Percentiles rank a stretch among this genome's conserved stretches.
phyloP scores from a whole-genome alignment of 192 early-diverging fungal species.

The Linderina pennispora region DNA sequence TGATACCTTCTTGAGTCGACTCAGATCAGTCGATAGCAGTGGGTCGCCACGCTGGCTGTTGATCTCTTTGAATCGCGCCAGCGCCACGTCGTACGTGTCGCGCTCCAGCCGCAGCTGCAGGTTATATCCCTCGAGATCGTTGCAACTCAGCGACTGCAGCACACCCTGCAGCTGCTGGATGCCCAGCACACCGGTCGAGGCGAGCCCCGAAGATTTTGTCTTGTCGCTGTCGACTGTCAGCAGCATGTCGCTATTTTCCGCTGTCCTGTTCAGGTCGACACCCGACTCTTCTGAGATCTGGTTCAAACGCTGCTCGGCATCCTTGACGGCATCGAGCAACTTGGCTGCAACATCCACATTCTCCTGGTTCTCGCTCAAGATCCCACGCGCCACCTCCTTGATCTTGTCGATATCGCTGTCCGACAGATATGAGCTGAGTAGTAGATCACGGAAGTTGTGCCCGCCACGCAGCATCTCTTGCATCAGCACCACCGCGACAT shows the following conservation, averaged over 20 bases:
- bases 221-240: too few species aligned
- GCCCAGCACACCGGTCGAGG: constrained; percentile 59
- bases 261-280: neutral
- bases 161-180: constrained; percentile 68
- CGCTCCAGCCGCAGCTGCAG: constrained; percentile 79
- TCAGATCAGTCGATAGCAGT: constrained; percentile 48
- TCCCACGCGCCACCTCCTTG: constrained; percentile 30
- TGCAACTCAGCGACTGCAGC: constrained; percentile 52
- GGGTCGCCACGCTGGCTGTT: constrained; percentile 52
- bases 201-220: too few species aligned
- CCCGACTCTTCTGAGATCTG: constrained; percentile 8
- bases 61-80: constrained; percentile 56
- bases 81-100: constrained; percentile 68
- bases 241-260: neutral
- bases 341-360: constrained; percentile 19
- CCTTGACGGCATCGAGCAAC: constrained; percentile 22
- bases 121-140: constrained; percentile 57
- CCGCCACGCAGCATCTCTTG: constrained; percentile 43
- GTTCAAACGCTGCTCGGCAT: constrained; percentile 21
- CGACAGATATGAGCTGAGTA: constrained; percentile 43
- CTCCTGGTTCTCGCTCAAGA: constrained; percentile 16
- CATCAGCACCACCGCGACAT: constrained; percentile 40
- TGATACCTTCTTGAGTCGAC: constrained; percentile 52
- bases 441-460: constrained; percentile 30
- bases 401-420: constrained; percentile 40